Conservation (phyloP, 805 yeast species). For the Nakazawaea ernobii region DNA sequence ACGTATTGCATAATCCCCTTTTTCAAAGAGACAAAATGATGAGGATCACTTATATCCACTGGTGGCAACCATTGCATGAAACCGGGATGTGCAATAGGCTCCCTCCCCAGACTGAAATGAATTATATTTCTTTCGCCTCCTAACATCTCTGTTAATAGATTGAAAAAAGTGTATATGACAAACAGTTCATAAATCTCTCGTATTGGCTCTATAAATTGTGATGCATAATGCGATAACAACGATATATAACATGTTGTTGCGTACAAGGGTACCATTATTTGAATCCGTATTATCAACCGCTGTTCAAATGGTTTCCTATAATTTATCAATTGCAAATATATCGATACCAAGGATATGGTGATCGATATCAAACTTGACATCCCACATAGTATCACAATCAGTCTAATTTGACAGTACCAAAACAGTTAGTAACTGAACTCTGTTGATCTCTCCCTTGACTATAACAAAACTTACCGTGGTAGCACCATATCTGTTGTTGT, state of each 20-base stretch:
- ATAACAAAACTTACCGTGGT: no score
- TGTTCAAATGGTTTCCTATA: conserved; percentile 90
- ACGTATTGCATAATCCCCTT: conserved; percentile 89
- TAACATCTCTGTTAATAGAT: conserved; percentile 71
- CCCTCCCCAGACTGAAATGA: conserved; percentile 60
- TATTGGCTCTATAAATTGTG: conserved; percentile 58
- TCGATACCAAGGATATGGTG: conserved; percentile 37
- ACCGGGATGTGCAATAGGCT: conserved; percentile 65
- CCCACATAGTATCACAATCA: conserved; percentile 19
- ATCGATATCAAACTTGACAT: conserved; percentile 24
- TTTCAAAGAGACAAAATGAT: conserved; percentile 68
- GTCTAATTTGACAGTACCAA: conserved; percentile 2
- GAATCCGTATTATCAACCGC: conserved; percentile 75
- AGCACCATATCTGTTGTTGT: no score
- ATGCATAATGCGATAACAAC: conserved; percentile 39
- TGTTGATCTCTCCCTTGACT: no score
- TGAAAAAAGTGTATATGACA: conserved; percentile 89
- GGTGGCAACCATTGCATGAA: conserved; percentile 43
- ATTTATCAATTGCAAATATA: conserved; percentile 52
- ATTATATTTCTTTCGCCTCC: conserved; percentile 92
- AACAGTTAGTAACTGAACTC: no score
- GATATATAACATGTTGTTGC: conserved; percentile 64
- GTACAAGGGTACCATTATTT: conserved; percentile 75
- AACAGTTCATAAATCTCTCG: conserved; percentile 94
- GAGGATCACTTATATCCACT: conserved; percentile 84